phyloP scores from a whole-genome alignment of 352 stramenopile species.

The Phytopythium sindhum region DNA sequence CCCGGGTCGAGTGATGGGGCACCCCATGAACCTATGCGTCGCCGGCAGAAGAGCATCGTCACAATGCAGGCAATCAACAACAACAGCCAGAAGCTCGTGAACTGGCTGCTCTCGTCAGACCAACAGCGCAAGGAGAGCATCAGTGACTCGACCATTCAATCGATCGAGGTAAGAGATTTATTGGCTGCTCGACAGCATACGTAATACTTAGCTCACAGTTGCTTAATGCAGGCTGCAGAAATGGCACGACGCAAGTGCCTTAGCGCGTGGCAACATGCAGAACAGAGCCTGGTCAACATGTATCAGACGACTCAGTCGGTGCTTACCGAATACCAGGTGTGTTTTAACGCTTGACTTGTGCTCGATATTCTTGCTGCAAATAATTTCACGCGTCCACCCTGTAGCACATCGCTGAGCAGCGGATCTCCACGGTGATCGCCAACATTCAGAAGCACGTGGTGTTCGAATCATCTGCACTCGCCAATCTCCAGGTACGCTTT shows the following conservation, averaged over 20 bases:
- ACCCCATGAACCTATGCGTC: not conserved
- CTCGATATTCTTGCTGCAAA: constrained; percentile 1
- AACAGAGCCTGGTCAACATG: constrained; percentile 64
- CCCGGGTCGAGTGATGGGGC: not conserved
- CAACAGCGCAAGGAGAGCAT: constrained; percentile 69
- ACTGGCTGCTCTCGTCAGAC: constrained; percentile 68
- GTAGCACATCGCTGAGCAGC: constrained; percentile 78
- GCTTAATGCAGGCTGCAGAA: constrained; percentile 47
- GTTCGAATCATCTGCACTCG: constrained; percentile 77
- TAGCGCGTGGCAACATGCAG: constrained; percentile 52
- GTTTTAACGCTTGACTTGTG: not conserved
- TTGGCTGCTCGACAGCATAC: not conserved
- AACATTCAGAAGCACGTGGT: constrained; percentile 83
- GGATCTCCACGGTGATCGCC: constrained; percentile 62
- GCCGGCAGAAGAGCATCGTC: constrained; percentile 9
- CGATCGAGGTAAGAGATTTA: constrained; percentile 43
- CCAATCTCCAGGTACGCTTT: constrained; percentile 67
- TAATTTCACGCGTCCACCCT: not conserved
- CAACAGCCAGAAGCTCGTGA: constrained; percentile 74
- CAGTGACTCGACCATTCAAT: constrained; percentile 49
- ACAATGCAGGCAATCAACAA: constrained; percentile 33
- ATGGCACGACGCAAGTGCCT: constrained; percentile 58
- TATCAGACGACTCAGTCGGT: constrained; percentile 66
- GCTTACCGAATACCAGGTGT: constrained; percentile 78
- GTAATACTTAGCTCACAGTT: constrained; percentile 2